Evolutionary conservation across 202 grass and related monocot species (phyloP), one percentile per base, ranked within the genome.

Genomic region (Zoysia matrella): DNA sequence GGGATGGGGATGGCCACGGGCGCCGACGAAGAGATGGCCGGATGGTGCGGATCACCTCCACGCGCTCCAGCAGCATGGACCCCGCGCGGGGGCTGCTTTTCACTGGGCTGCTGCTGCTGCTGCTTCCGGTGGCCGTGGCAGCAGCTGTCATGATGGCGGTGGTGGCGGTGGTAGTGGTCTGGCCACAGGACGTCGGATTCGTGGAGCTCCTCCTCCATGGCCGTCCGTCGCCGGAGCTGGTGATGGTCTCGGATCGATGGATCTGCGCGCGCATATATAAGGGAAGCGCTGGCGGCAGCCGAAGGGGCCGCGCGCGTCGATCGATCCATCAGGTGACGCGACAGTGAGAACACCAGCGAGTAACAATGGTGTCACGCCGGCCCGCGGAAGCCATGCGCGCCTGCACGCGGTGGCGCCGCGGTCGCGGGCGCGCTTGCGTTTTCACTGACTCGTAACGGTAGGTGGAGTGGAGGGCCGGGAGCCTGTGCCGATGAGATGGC

Each of bases 171-270:
- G 48, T 64, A n/a, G 52, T 60, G 1, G 16, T 82, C 79, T 39
- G 89, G 89, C 83, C 91, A 97, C 0, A 97, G 75, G 56, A 94
- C 73, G 30, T 92, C 94, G 51, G 69, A 18, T 71, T 93, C 94
- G 51, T 88, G 79, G 81, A 86, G 68, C 80, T 97, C 94, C 80
- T 87, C 91, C 87, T 36, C 30, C 30, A 88, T 88, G 47, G 69
- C 9, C 61, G 67, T 36, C 63, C 50, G 66, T 2, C 53, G 67
- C 64, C 50, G 61, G 67, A 64, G 76, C 71, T 47, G 73, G 46
- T 70, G 30, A 36, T 36, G 30, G 30, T 36, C 30, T 36, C 1
- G 54, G 53, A 1, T 2, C 4, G 46, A 69, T 53, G 1, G 6
- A 62, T 41, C 13, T 16, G 12, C 42, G 13, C 8, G 72, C 50